Evolutionary conservation across 148 eudicot genomes (phyloP).

Genomic region (Spergularia marina): DNA sequence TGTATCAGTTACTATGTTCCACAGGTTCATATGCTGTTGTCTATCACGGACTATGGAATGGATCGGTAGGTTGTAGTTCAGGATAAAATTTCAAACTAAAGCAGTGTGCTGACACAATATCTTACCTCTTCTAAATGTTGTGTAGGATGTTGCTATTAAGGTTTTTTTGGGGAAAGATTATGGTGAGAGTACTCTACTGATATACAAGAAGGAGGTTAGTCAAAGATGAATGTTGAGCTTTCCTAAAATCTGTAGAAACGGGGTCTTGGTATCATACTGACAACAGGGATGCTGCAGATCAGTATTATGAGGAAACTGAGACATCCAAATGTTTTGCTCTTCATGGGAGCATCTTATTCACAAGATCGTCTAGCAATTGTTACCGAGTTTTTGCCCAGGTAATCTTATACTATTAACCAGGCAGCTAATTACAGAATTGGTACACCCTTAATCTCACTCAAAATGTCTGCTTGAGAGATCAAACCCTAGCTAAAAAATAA

Average conservation of each 20-base stretch:
- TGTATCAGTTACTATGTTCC: background rate
- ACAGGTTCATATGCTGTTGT: constrained; percentile 81
- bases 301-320: constrained; percentile 72
- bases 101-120: background rate
- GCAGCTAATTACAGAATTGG: background rate
- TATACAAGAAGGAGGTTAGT: constrained; percentile 71
- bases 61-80: constrained; percentile 52
- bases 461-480: background rate
- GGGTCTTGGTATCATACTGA: background rate
- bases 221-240: background rate
- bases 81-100: background rate
- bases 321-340: constrained; percentile 90
- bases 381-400: constrained; percentile 81
- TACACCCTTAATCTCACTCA: background rate
- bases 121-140: constrained; percentile 19
- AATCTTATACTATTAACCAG: constrained; percentile 8
- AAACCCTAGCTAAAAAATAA: background rate
- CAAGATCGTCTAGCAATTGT: constrained; percentile 74
- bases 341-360: constrained; percentile 83
- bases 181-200: constrained; percentile 49
- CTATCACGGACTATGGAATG: constrained; percentile 81
- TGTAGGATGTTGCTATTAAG: constrained; percentile 84
- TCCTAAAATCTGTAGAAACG: constrained; percentile 1
- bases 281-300: constrained; percentile 42
- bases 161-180: constrained; percentile 62